Evolutionary conservation across 2,329 filamentous ascomycete species (phyloP).

Genomic region (Botrytis squamosa): DNA sequence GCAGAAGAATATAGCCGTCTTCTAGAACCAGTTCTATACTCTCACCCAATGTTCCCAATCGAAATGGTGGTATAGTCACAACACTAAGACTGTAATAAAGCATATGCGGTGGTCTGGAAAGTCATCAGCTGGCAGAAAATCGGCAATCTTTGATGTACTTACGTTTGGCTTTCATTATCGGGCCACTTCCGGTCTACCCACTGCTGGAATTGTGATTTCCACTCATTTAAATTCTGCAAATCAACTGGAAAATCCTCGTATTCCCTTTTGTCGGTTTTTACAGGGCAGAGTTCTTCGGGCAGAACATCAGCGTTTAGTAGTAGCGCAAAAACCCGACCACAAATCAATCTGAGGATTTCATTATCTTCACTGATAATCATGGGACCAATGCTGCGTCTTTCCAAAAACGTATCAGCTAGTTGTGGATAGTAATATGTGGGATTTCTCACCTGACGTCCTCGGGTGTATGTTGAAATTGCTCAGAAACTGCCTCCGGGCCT

Average conservation of each 20-base stretch:
- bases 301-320: slow-evolving; percentile 24
- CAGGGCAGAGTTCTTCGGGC: slow-evolving; percentile 31
- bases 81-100: slow-evolving; percentile 21
- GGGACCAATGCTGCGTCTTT: slow-evolving; percentile 30
- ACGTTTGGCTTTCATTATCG: not conserved
- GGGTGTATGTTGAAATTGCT: slow-evolving; percentile 25
- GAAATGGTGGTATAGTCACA: not conserved
- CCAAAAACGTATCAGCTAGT: not conserved
- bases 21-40: slow-evolving; percentile 16
- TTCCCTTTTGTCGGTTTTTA: slow-evolving; percentile 11
- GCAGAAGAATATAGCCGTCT: slow-evolving; percentile 16
- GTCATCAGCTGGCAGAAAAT: not conserved
- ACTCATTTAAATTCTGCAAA: slow-evolving; percentile 25
- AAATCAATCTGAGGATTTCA: slow-evolving; percentile 34
- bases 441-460: slow-evolving; percentile 31
- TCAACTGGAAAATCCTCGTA: slow-evolving; percentile 31
- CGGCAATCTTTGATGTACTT: not conserved
- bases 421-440: slow-evolving; percentile 2
- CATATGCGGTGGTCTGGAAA: slow-evolving; percentile 5
- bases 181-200: slow-evolving; percentile 30
- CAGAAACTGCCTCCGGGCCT: slow-evolving; percentile 25
- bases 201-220: slow-evolving; percentile 30
- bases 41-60: slow-evolving; percentile 6
- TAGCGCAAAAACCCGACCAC: slow-evolving; percentile 30
- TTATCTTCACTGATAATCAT: slow-evolving; percentile 31